Base-by-base conservation (phyloP, 1,139 yeast species). In the Pichia sp. region DNA sequence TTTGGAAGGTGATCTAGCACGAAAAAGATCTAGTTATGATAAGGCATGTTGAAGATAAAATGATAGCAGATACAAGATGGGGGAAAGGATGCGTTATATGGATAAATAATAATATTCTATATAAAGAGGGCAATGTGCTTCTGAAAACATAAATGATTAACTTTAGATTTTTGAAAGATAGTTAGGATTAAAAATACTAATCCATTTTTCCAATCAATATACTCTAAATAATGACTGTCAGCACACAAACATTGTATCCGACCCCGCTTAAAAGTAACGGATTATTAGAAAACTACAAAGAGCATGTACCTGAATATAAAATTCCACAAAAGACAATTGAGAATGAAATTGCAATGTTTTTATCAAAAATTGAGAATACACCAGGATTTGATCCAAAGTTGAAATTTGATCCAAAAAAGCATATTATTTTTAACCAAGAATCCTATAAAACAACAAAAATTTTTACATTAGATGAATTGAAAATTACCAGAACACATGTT, bases 341-440 rank as follows among this genome's bases (percentile, higher is more conserved):
- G 27, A 50, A 54, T 30, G 69, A 64, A 49, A 47, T 64, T 7
- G 47, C 50, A 4, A 28, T 47, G 4, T 47, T 65, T 28, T 38
- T 63, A 16, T 37, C 52, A 26, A 46, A 51, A 23, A 45, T 66
- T 11, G 62, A 64, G 48, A 33, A 53, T 20, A 51, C 52, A 22
- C 60, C 65, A 6, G 57, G 59, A 7, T 66, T 65, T 48, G 45
- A 64, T 41, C 63, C 67, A n/a, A 45, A 57, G 16, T 39, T 55
- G 2, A 45, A 53, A 43, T 66, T 66, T 48, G 67, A 66, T 47
- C 61, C 69, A 0, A 39, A 40, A 1, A 53, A 51, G 23, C 70
- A 66, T 42, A 43, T 66, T 26, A 46, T 63, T 16, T 62, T 58
- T 51, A 56, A 54, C 22, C 56, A 53, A 4, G 59, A 61, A 30